Conservation (phyloP, 352 stramenopile genomes). For the Pilasporangium apinafurcum region DNA sequence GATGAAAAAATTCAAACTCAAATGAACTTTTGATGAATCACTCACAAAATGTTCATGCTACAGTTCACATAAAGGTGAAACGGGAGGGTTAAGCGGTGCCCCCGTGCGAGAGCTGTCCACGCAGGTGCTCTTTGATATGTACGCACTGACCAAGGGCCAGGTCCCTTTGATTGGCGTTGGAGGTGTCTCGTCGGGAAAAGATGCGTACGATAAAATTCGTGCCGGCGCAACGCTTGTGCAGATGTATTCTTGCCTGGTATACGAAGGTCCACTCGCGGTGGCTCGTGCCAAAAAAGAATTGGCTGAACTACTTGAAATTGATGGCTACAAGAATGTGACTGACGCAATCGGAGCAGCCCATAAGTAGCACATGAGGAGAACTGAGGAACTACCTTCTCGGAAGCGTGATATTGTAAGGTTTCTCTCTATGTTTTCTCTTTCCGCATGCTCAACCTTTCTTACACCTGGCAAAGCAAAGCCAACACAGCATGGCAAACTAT, state of each 20-base stretch:
- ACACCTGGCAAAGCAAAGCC: neutral
- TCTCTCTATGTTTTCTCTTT: too few species aligned
- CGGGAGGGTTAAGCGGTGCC: conserved; percentile 93
- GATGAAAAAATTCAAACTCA: neutral
- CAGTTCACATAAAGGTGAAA: conserved; percentile 70
- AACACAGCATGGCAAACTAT: too few species aligned
- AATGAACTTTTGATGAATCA: neutral
- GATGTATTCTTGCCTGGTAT: conserved; percentile 93
- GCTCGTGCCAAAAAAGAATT: conserved; percentile 88
- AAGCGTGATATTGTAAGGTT: too few species aligned
- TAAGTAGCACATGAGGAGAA: conserved; percentile 25
- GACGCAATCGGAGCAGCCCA: conserved; percentile 85
- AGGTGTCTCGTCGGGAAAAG: conserved; percentile 86
- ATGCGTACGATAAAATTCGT: conserved; percentile 98
- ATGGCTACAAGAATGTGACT: conserved; percentile 78
- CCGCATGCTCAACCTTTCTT: too few species aligned
- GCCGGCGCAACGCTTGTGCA: conserved; percentile 94
- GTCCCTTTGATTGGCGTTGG: conserved; percentile 96
- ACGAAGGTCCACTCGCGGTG: conserved; percentile 85
- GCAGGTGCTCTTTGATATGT: conserved; percentile 93
- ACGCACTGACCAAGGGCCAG: conserved; percentile 88
- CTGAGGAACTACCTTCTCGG: too few species aligned
- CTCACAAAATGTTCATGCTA: neutral
- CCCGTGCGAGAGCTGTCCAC: conserved; percentile 93
- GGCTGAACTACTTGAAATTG: conserved; percentile 58